These are phyloP conservation scores for Annona cherimola DNA, from an alignment of 164 flowering plant species.

Conservation along the genomic window DNA sequence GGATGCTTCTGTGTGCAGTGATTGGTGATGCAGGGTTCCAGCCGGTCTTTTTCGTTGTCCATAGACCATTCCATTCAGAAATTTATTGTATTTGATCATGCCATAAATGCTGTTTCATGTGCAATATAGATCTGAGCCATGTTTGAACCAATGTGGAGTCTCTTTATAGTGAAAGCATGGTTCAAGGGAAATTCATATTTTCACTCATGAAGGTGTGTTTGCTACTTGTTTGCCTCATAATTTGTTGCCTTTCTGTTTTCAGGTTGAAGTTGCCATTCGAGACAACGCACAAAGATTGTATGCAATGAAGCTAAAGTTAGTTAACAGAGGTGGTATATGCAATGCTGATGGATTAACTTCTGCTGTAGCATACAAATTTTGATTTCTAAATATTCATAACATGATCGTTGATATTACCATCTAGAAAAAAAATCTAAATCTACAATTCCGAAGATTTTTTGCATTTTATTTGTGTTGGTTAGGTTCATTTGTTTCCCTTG, in stretches of 20 bases:
- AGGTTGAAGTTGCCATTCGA: conserved; percentile 96
- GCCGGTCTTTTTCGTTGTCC: neutral
- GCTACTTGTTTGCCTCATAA: neutral
- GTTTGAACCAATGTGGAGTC: neutral
- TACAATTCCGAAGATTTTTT: neutral
- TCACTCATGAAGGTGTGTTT: neutral
- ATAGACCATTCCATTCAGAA: no score
- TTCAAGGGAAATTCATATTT: neutral
- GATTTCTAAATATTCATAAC: neutral
- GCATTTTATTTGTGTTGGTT: neutral
- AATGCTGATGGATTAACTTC: neutral
- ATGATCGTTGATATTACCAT: neutral
- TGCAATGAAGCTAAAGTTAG: conserved; percentile 47
- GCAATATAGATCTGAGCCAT: neutral
- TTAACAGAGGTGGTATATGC: conserved; percentile 58
- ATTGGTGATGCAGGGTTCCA: neutral
- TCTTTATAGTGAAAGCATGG: neutral
- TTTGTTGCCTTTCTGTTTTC: conserved; percentile 10
- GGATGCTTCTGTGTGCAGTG: neutral
- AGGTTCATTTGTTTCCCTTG: neutral
- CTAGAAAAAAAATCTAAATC: neutral
- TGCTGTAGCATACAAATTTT: neutral
- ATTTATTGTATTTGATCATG: no score
- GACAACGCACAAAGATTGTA: conserved; percentile 87
- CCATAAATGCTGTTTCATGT: no score